Conservation (phyloP, 2,329 filamentous ascomycete species). For the Penicillium palitans region DNA sequence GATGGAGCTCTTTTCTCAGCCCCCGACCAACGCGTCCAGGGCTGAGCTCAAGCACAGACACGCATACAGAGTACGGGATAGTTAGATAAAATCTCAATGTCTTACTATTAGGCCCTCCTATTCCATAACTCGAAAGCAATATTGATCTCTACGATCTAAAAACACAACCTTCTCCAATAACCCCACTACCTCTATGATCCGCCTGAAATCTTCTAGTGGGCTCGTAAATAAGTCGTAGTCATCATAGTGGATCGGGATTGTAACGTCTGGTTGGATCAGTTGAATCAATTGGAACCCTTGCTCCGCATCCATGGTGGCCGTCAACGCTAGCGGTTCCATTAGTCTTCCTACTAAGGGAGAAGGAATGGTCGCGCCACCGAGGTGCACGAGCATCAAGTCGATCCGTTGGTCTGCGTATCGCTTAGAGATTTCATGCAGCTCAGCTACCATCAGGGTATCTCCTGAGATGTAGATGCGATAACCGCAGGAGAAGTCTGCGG, state of each 20-base stretch:
- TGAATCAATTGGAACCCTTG: constrained; percentile 62
- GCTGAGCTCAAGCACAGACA: neutral
- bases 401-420: constrained; percentile 56
- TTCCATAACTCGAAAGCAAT: constrained; percentile 52
- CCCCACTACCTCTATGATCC: constrained; percentile 54
- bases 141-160: constrained; percentile 60
- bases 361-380: constrained; percentile 67
- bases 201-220: constrained; percentile 61
- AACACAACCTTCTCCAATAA: constrained; percentile 58
- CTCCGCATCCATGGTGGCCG: constrained; percentile 69
- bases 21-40: neutral
- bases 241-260: constrained; percentile 65
- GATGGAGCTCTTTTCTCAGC: neutral
- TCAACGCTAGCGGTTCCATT: constrained; percentile 63
- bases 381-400: constrained; percentile 66
- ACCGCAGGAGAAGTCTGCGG: constrained; percentile 45
- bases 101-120: neutral
- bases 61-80: neutral
- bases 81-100: neutral
- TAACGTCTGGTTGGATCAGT: constrained; percentile 61
- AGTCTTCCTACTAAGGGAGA: constrained; percentile 43
- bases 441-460: constrained; percentile 63
- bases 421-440: constrained; percentile 61
- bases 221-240: constrained; percentile 64
- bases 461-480: constrained; percentile 67